Evolutionary conservation across 23 red algal species (phyloP), one percentile per base, ranked within the genome.

Genomic region (Gracilaria domingensis): DNA sequence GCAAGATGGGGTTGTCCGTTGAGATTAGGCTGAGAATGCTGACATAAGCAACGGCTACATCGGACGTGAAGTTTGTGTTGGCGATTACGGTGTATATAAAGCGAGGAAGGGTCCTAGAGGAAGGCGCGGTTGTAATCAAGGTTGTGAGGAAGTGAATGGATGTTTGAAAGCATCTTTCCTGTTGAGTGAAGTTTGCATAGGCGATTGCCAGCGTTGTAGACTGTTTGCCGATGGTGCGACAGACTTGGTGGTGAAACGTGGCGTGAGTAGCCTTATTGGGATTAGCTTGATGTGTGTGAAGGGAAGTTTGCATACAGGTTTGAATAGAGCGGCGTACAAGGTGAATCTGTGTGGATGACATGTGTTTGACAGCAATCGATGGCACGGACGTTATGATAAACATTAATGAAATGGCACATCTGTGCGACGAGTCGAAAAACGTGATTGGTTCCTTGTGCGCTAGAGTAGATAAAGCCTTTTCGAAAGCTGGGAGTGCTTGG

Each of bases 361-460:
- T 18, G 17, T 8, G 21, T 28, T 77, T 51, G 6, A 34, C 23
- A n/a, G 45, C 72, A 14, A 50, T 25, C 14, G 23, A 30, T 48
- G 72, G 17, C 50, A 77, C 29, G 38, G 72, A 49, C 12, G 72
- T 51, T 77, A 77, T 48, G 72, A 77, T 51, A 20, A 77, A 51
- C 40, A 77, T 12, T 7, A 30, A 12, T 37, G 64, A 69, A 69
- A 69, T 37, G 1, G 64, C 36, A 32, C 32, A 2, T 34, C 8
- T 37, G 64, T 69, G 64, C 17, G 32, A 37, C 0, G 8, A 18
- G 32, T 34, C 3, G 64, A 37, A 65, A 1, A 32, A 18, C 11
- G 7, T 12, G 33, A 69, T 28, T 23, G 36, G 64, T 12, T 34
- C 30, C 1, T 34, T 14, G 64, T 69, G 30, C 11, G 32, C 64